A percentile compares a stretch with the other conserved stretches of the same genome.
phyloP scores from a whole-genome alignment of 805 yeast species.

The Saccharomycopsis fermentans region DNA sequence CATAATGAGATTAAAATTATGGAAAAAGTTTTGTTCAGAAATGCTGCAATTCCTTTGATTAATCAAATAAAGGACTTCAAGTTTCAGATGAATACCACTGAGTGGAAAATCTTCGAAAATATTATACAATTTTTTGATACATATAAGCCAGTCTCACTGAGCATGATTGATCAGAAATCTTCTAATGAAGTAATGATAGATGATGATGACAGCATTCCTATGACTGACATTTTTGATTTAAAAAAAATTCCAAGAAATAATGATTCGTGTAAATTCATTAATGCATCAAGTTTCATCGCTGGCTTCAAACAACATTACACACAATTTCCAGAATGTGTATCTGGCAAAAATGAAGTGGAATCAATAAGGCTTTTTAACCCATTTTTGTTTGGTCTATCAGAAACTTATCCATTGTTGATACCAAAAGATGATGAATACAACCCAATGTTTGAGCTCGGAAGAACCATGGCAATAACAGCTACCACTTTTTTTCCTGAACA shows the following conservation, averaged over 20 bases:
- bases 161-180: background rate
- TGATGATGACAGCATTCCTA: background rate
- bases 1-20: background rate
- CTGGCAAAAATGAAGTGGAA: background rate
- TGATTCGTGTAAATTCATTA: background rate
- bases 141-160: background rate
- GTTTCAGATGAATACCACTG: background rate
- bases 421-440: constrained; percentile 50
- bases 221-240: background rate
- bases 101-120: background rate
- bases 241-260: background rate
- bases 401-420: constrained; percentile 10
- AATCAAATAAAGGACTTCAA: background rate
- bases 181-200: too few species aligned
- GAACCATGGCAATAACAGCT: constrained; percentile 35
- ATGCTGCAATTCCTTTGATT: background rate
- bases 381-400: background rate
- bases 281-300: background rate
- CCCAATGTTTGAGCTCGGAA: constrained; percentile 54
- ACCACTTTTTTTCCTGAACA: constrained; percentile 31
- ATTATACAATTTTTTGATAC: background rate
- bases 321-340: background rate
- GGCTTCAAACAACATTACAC: background rate
- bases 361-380: background rate
- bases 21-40: background rate